Evolutionary conservation across 2,329 filamentous ascomycete species (phyloP).

Genomic region (Claviceps africana): DNA sequence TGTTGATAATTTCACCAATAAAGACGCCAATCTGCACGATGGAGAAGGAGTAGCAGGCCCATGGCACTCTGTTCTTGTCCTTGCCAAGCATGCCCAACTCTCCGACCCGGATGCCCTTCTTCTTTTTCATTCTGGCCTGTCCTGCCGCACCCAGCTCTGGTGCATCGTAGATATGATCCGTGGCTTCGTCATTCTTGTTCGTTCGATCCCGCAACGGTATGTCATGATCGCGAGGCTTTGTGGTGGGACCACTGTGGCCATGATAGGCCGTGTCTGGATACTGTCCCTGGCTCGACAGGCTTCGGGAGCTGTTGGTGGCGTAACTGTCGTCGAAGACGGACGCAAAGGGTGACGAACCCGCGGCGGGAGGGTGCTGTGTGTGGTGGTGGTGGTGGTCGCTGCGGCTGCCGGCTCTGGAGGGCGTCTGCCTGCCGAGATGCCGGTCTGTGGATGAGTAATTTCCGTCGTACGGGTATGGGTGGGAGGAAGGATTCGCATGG

Average conservation of each 20-base stretch:
- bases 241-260: slow-evolving; percentile 22
- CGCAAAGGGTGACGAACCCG: slow-evolving; percentile 42
- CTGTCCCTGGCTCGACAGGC: slow-evolving; percentile 21
- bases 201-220: slow-evolving; percentile 42
- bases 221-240: slow-evolving; percentile 30
- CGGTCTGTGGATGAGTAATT: slow-evolving; percentile 8
- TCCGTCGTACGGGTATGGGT: slow-evolving; percentile 22
- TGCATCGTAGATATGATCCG: slow-evolving; percentile 50
- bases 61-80: slow-evolving; percentile 49
- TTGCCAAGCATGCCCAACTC: slow-evolving; percentile 46
- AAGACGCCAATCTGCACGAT: slow-evolving; percentile 71
- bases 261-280: slow-evolving; percentile 45
- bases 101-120: slow-evolving; percentile 37
- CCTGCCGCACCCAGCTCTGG: slow-evolving; percentile 19
- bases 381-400: slow-evolving; percentile 12
- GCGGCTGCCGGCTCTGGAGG: slow-evolving; percentile 17
- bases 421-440: slow-evolving; percentile 3
- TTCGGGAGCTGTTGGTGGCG: slow-evolving; percentile 34
- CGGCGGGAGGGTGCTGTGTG: slow-evolving; percentile 13
- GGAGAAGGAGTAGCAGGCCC: slow-evolving; percentile 71
- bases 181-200: slow-evolving; percentile 28
- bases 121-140: slow-evolving; percentile 18
- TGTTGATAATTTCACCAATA: slow-evolving; percentile 73
- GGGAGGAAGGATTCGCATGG: slow-evolving; percentile 25
- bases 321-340: slow-evolving; percentile 57